Evolutionary conservation across 805 yeast genomes (phyloP).

Genomic region (Metschnikowia orientalis): DNA sequence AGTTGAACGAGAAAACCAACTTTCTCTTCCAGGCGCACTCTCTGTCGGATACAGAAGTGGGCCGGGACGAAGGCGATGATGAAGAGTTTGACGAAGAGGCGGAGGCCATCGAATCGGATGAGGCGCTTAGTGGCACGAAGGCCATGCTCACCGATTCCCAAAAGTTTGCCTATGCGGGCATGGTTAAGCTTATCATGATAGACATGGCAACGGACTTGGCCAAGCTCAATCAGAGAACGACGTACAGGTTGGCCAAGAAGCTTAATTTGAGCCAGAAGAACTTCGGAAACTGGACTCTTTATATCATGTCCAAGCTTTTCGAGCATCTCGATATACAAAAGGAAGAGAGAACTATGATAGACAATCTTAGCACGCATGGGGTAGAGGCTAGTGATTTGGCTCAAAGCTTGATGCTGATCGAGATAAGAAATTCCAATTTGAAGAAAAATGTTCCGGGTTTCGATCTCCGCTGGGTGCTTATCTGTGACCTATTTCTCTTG

Average conservation of each 20-base stretch:
- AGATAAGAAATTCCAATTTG: slow-evolving; percentile 11
- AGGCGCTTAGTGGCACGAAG: slow-evolving; percentile 75
- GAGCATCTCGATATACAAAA: slow-evolving; percentile 71
- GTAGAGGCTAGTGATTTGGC: slow-evolving; percentile 69
- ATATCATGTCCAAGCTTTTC: slow-evolving; percentile 65
- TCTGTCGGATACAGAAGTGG: slow-evolving; percentile 15
- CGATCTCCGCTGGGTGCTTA: slow-evolving; percentile 88
- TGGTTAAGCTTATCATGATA: slow-evolving; percentile 68
- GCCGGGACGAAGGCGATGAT: slow-evolving; percentile 29
- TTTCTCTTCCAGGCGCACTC: slow-evolving; percentile 39
- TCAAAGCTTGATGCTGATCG: slow-evolving; percentile 49
- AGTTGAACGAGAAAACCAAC: slow-evolving; percentile 49
- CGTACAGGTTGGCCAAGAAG: slow-evolving; percentile 52
- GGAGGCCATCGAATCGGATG: slow-evolving; percentile 45
- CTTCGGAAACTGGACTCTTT: slow-evolving; percentile 79
- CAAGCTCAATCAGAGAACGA: slow-evolving; percentile 46
- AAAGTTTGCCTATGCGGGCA: slow-evolving; percentile 86
- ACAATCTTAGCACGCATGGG: slow-evolving; percentile 78
- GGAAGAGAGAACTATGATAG: slow-evolving; percentile 86
- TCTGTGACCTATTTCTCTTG: slow-evolving; percentile 84
- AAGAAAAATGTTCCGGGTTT: slow-evolving; percentile 18
- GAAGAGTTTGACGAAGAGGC: slow-evolving; percentile 34
- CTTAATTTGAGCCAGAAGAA: slow-evolving; percentile 68
- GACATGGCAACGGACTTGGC: slow-evolving; percentile 83
- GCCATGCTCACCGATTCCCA: slow-evolving; percentile 77